These are phyloP conservation scores for Pichia exigua DNA, from an alignment of 805 yeast genomes.

Conservation along the genomic window DNA sequence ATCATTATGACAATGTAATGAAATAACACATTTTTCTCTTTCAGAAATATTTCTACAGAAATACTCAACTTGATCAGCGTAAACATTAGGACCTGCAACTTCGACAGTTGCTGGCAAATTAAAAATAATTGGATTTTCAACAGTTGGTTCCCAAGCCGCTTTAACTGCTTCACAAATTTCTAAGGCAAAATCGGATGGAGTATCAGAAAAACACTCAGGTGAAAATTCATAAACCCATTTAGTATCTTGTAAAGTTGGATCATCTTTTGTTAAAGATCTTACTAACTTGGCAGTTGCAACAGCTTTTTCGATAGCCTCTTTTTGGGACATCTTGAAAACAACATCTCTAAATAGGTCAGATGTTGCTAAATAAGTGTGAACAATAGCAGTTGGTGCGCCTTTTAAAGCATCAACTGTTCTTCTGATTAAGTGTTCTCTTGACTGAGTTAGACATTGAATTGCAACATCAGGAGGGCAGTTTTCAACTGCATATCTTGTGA, in stretches of 20 bases:
- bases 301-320: conserved; percentile 62
- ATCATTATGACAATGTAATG: conserved; percentile 72
- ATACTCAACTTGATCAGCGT: conserved; percentile 76
- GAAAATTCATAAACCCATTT: conserved; percentile 68
- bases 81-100: conserved; percentile 65
- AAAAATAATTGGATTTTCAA: conserved; percentile 64
- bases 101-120: conserved; percentile 79
- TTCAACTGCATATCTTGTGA: conserved; percentile 72
- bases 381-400: conserved; percentile 66
- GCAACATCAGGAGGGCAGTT: conserved; percentile 69
- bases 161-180: conserved; percentile 77
- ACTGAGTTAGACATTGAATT: conserved; percentile 68
- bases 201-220: conserved; percentile 72
- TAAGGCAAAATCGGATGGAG: conserved; percentile 65
- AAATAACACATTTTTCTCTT: conserved; percentile 62
- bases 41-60: conserved; percentile 60
- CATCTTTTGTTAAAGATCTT: conserved; percentile 65
- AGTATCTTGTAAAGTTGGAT: conserved; percentile 55
- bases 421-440: conserved; percentile 66
- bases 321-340: conserved; percentile 63
- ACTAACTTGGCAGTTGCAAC: conserved; percentile 64
- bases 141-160: conserved; percentile 74
- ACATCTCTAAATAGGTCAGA: conserved; percentile 69
- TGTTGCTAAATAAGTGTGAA: conserved; percentile 70
- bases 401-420: conserved; percentile 66